A percentile compares a stretch with the other conserved stretches of the same genome.
phyloP scores from a whole-genome alignment of 2,329 filamentous ascomycete species.

The Fusarium annulatum region DNA sequence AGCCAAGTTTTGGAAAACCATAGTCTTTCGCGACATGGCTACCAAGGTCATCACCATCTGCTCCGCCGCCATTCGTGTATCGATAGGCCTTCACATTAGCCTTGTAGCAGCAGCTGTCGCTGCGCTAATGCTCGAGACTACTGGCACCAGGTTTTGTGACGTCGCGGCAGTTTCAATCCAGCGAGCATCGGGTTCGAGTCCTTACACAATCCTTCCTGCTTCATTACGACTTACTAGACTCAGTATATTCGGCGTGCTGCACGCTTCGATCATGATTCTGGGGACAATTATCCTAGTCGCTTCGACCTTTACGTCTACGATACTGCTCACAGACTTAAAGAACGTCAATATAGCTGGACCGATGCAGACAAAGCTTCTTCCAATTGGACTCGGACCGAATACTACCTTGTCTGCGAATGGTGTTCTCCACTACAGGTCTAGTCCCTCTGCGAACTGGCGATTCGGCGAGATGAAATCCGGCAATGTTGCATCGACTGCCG shows the following conservation, averaged over 20 bases:
- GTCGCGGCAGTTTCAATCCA: not conserved
- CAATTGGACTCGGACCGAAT: not conserved
- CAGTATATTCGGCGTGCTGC: fast-evolving
- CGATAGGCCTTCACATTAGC: not conserved
- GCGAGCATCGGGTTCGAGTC: not conserved
- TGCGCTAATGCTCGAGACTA: not conserved
- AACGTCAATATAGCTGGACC: not conserved
- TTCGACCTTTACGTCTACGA: not conserved
- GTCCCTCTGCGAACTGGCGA: not conserved
- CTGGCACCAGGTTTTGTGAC: not conserved
- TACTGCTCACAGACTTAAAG: not conserved
- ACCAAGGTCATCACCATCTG: not conserved
- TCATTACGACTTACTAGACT: fast-evolving
- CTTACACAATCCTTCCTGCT: not conserved
- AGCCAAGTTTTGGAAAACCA: not conserved
- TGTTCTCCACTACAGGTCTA: not conserved
- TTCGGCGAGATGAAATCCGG: too few species aligned
- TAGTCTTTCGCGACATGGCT: not conserved
- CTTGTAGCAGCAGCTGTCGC: not conserved
- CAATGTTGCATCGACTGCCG: not conserved
- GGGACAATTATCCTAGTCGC: not conserved
- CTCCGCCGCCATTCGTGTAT: not conserved
- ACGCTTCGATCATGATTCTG: fast-evolving
- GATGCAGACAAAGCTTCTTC: not conserved
- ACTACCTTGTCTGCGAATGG: not conserved